These are phyloP conservation scores for Epichloe coenophiala DNA, from an alignment of 2,329 filamentous ascomycete species.

Conservation along the genomic window DNA sequence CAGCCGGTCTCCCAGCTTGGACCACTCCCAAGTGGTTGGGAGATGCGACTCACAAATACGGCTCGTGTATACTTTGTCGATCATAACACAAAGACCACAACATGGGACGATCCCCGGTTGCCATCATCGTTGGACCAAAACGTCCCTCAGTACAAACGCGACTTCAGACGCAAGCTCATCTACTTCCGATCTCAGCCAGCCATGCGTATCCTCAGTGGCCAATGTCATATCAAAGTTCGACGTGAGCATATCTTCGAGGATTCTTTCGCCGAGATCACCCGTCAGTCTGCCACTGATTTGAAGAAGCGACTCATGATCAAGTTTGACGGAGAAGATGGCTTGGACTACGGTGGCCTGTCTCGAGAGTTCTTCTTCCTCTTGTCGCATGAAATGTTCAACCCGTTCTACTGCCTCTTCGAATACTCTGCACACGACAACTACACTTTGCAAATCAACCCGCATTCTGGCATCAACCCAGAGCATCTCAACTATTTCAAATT, in stretches of 20 bases:
- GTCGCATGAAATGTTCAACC: slow-evolving; percentile 99
- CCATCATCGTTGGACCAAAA: slow-evolving; percentile 96
- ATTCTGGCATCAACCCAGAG: slow-evolving; percentile 97
- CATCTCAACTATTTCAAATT: slow-evolving; percentile 99
- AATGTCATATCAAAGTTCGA: slow-evolving; percentile 96
- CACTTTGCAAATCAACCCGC: slow-evolving; percentile 97
- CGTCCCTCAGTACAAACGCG: slow-evolving; percentile 97
- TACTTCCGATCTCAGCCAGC: slow-evolving; percentile 98
- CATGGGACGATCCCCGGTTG: slow-evolving; percentile 92
- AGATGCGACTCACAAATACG: slow-evolving; percentile 98
- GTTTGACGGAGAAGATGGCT: slow-evolving; percentile 94
- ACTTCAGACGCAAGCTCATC: slow-evolving; percentile 94
- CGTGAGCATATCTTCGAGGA: slow-evolving; percentile 97
- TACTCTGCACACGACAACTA: slow-evolving; percentile 99
- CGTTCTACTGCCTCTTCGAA: slow-evolving; percentile 98
- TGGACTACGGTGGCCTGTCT: slow-evolving; percentile 95
- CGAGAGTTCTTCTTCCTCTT: slow-evolving; percentile 99
- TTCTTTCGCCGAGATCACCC: slow-evolving; percentile 95
- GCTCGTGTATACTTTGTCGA: slow-evolving; percentile 97
- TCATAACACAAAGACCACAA: slow-evolving; percentile 98
- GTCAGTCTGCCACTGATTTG: slow-evolving; percentile 84
- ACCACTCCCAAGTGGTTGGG: slow-evolving; percentile 91
- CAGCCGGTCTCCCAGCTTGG: slow-evolving; percentile 95
- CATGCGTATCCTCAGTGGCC: slow-evolving; percentile 84
- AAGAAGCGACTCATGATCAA: slow-evolving; percentile 99